Evolutionary conservation across 2,329 filamentous ascomycete species (phyloP).

Genomic region (Trichoderma gracile): DNA sequence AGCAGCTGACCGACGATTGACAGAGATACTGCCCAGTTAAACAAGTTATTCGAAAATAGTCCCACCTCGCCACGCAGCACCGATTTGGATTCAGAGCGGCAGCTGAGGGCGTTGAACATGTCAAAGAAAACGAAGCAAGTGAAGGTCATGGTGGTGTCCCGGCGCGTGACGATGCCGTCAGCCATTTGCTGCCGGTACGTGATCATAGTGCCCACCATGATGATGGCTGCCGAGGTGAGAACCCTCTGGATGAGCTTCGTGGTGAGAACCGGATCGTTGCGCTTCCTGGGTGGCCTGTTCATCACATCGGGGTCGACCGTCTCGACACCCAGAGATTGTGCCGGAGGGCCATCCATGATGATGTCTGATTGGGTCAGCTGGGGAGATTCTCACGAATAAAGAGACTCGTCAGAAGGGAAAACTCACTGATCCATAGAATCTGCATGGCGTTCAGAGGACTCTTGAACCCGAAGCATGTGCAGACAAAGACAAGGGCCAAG

Average conservation of each 20-base stretch:
- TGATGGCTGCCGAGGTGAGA: conserved; percentile 80
- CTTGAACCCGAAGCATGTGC: conserved; percentile 88
- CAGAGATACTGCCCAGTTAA: conserved; percentile 94
- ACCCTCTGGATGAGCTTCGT: conserved; percentile 79
- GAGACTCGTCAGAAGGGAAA: not conserved
- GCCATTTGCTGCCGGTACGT: conserved; percentile 93
- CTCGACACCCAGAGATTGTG: conserved; percentile 95
- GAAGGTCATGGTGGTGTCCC: conserved; percentile 99
- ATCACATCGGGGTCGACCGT: conserved; percentile 93
- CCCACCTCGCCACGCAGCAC: conserved; percentile 83
- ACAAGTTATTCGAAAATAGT: conserved; percentile 84
- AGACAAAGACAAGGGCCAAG: conserved; percentile 85
- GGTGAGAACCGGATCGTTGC: conserved; percentile 89
- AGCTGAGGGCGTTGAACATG: conserved; percentile 98
- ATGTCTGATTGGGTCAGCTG: conserved; percentile 65
- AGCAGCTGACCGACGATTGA: conserved; percentile 75
- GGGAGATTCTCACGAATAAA: not conserved
- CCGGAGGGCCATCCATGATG: conserved; percentile 97
- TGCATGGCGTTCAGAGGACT: conserved; percentile 99
- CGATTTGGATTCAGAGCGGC: conserved; percentile 87
- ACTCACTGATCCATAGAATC: conserved; percentile 98
- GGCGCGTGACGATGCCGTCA: conserved; percentile 79
- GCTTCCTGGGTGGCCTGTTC: conserved; percentile 79
- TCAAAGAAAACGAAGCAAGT: conserved; percentile 98
- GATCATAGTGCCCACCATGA: conserved; percentile 88